Conservation (phyloP, 805 yeast species). For the Ogataea wickerhamii region DNA sequence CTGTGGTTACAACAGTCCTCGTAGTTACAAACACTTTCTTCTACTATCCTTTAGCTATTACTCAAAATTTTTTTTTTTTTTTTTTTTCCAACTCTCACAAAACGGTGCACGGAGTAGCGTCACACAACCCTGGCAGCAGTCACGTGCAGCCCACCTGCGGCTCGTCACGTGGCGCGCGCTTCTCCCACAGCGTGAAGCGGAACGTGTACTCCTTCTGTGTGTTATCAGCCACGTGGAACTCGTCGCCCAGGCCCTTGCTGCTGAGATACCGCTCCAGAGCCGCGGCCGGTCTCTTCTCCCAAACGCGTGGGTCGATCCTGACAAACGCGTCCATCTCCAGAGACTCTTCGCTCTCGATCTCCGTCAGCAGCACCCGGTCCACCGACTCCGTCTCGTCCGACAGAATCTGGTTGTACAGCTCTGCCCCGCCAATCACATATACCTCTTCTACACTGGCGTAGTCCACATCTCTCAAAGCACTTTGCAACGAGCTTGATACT, state of each 20-base stretch:
- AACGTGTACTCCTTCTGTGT: constrained; percentile 45
- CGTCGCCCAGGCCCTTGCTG: constrained; percentile 35
- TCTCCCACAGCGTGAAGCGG: constrained; percentile 59
- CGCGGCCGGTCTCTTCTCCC: constrained; percentile 35
- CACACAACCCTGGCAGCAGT: not conserved
- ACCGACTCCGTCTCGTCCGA: constrained; percentile 32
- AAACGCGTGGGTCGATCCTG: constrained; percentile 33
- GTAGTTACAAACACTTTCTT: no score
- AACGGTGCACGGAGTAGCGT: not conserved
- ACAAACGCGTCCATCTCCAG: constrained; percentile 73
- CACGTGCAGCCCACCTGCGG: not conserved
- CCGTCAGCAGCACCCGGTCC: constrained; percentile 64
- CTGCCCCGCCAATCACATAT: constrained; percentile 91
- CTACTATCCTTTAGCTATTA: no score
- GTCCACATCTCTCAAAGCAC: constrained; percentile 38
- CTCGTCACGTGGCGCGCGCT: constrained; percentile 4
- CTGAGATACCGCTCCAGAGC: constrained; percentile 36
- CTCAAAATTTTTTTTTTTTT: no score
- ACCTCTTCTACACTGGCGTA: constrained; percentile 47
- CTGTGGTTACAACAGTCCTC: not conserved
- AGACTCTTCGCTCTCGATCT: constrained; percentile 41
- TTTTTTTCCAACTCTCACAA: constrained; percentile 1
- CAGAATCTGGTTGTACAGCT: constrained; percentile 60
- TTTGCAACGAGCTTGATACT: constrained; percentile 40
- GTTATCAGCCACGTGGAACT: constrained; percentile 31